A percentile compares a stretch with the other conserved stretches of the same genome.
These are phyloP conservation scores for Aphanomyces cochlioides DNA, from an alignment of 352 stramenopile species.

Conservation along the genomic window DNA sequence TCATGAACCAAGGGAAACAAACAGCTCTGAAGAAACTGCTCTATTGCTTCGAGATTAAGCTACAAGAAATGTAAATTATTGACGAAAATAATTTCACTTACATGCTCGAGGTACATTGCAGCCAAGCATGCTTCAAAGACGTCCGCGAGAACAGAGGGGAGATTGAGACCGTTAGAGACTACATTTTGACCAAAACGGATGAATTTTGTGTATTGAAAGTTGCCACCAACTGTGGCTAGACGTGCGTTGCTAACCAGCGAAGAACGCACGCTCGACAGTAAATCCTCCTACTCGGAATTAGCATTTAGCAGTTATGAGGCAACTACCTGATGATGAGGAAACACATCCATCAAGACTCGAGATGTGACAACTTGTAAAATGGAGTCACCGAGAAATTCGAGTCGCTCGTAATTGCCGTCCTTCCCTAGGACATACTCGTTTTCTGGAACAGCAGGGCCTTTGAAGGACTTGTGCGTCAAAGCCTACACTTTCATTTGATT, in stretches of 20 bases:
- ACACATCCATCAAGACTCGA: slow-evolving; percentile 70
- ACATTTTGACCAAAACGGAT: slow-evolving; percentile 63
- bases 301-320: too few relatives aligned
- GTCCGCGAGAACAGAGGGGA: slow-evolving; percentile 73
- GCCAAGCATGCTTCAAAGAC: slow-evolving; percentile 76
- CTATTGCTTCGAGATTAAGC: slow-evolving; percentile 49
- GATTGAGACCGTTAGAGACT: slow-evolving; percentile 61
- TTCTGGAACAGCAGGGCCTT: slow-evolving; percentile 59
- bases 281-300: slow-evolving; percentile 39
- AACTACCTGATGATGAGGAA: slow-evolving; percentile 64
- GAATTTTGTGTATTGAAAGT: slow-evolving; percentile 64
- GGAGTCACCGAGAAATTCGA: slow-evolving; percentile 82
- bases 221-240: slow-evolving; percentile 52
- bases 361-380: slow-evolving; percentile 79
- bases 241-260: slow-evolving; percentile 84
- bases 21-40: slow-evolving; percentile 53
- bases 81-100: slow-evolving; percentile 5
- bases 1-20: slow-evolving; percentile 70
- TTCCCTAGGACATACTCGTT: slow-evolving; percentile 54
- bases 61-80: background rate
- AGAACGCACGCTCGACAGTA: slow-evolving; percentile 73
- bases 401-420: slow-evolving; percentile 61
- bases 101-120: slow-evolving; percentile 74
- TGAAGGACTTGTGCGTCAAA: slow-evolving; percentile 76
- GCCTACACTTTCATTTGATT: slow-evolving; percentile 13